Evolutionary conservation across 768 basidiomycete species (phyloP).

Genomic region (Russula earlei): DNA sequence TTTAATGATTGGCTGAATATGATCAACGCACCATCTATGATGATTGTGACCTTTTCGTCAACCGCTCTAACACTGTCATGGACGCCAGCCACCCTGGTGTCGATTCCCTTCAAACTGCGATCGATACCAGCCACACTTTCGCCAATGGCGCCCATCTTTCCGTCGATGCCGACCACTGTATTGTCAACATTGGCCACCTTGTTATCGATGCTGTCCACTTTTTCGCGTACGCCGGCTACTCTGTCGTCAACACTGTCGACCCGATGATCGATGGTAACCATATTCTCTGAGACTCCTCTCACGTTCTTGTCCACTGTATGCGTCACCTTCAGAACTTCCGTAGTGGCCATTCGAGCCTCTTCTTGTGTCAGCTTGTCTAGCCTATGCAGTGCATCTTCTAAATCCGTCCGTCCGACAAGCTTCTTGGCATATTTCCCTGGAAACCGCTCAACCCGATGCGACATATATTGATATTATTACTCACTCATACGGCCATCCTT

Average conservation of each 20-base stretch:
- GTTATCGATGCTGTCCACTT: not conserved
- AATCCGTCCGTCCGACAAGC: not conserved
- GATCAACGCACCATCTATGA: not conserved
- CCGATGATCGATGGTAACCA: not conserved
- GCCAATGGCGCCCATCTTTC: too few species aligned
- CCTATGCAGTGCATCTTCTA: not conserved
- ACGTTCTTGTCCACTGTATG: not conserved
- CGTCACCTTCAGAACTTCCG: not conserved
- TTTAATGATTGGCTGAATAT: not conserved
- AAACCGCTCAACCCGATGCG: not conserved
- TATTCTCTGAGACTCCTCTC: not conserved
- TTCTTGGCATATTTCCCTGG: not conserved
- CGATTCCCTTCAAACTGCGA: not conserved
- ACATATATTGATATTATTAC: not conserved
- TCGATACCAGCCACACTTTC: not conserved
- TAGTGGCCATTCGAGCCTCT: not conserved
- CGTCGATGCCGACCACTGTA: not conserved
- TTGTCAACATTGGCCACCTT: not conserved
- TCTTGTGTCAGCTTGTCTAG: not conserved
- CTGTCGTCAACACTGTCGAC: not conserved
- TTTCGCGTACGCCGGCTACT: not conserved
- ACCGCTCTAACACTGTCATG: not conserved
- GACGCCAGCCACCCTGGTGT: not conserved
- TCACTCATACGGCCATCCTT: not conserved
- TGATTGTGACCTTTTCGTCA: not conserved